Evolutionary conservation across 768 basidiomycete genomes (phyloP).

Genomic region (Collybia sordida): DNA sequence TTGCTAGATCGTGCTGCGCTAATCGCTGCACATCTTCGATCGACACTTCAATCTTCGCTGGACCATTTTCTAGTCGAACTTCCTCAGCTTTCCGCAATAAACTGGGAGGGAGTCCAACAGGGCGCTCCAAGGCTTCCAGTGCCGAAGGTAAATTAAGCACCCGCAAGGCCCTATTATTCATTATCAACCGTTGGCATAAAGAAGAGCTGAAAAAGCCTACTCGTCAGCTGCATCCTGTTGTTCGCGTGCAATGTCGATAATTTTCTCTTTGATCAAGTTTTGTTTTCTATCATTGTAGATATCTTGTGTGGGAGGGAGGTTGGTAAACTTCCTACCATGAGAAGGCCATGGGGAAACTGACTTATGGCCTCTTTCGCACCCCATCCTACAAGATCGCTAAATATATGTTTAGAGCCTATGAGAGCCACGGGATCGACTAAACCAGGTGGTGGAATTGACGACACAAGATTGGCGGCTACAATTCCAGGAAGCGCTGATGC

Average conservation of each 20-base stretch:
- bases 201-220: conserved; percentile 37
- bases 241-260: conserved; percentile 59
- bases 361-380: conserved; percentile 89
- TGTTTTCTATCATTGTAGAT: conserved; percentile 86
- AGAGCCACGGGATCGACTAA: conserved; percentile 57
- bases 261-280: conserved; percentile 65
- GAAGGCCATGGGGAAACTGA: conserved; percentile 33
- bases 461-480: conserved; percentile 63
- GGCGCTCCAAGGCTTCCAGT: conserved; percentile 84
- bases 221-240: conserved; percentile 60
- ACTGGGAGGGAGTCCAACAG: conserved; percentile 86
- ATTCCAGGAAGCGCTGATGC: conserved; percentile 65
- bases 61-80: conserved; percentile 77
- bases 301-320: conserved; percentile 38
- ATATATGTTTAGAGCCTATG: conserved; percentile 57
- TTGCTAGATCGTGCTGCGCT: conserved; percentile 53
- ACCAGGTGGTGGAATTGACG: conserved; percentile 52
- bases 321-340: background rate
- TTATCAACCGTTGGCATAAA: background rate
- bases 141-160: conserved; percentile 80
- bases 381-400: conserved; percentile 77
- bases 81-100: conserved; percentile 84
- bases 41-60: conserved; percentile 64
- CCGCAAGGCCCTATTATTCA: conserved; percentile 53
- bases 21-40: conserved; percentile 74